Evolutionary conservation across 805 yeast species (phyloP).

Genomic region (Candida odintsovae): DNA sequence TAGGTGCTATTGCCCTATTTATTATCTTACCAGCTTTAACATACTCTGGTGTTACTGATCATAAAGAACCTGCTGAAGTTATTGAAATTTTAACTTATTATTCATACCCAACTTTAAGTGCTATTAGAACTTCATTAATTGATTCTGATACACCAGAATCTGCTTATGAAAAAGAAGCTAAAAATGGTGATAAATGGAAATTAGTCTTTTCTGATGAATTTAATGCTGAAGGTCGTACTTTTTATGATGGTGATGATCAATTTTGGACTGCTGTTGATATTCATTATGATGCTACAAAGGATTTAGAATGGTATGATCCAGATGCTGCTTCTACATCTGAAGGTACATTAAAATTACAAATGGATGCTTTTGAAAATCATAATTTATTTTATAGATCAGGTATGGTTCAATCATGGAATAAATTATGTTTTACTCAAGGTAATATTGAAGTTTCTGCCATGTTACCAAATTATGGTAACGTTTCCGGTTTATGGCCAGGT

Average conservation of each 20-base stretch:
- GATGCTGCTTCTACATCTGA: conserved; percentile 38
- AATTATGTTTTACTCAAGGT: conserved; percentile 41
- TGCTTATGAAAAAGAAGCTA: conserved; percentile 32
- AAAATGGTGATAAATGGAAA: conserved; percentile 33
- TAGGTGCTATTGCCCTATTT: conserved; percentile 65
- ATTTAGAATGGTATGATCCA: conserved; percentile 48
- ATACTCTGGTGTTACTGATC: conserved; percentile 59
- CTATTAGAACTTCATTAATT: conserved; percentile 54
- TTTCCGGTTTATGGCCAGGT: conserved; percentile 47
- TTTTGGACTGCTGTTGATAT: conserved; percentile 40
- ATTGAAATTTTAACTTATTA: conserved; percentile 44
- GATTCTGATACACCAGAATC: conserved; percentile 67
- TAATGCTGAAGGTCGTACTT: conserved; percentile 42
- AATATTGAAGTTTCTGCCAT: conserved; percentile 35
- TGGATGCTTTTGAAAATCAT: conserved; percentile 40
- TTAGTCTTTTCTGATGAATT: conserved; percentile 46
- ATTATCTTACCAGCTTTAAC: conserved; percentile 80
- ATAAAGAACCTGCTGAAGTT: conserved; percentile 16
- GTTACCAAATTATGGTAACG: conserved; percentile 37
- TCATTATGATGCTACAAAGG: conserved; percentile 42
- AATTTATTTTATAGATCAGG: conserved; percentile 40
- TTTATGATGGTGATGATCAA: conserved; percentile 43
- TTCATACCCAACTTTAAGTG: conserved; percentile 48
- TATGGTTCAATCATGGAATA: conserved; percentile 45
- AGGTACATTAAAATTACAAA: conserved; percentile 33